Evolutionary conservation across 352 stramenopile genomes (phyloP).

Genomic region (Globisporangium perplexum): DNA sequence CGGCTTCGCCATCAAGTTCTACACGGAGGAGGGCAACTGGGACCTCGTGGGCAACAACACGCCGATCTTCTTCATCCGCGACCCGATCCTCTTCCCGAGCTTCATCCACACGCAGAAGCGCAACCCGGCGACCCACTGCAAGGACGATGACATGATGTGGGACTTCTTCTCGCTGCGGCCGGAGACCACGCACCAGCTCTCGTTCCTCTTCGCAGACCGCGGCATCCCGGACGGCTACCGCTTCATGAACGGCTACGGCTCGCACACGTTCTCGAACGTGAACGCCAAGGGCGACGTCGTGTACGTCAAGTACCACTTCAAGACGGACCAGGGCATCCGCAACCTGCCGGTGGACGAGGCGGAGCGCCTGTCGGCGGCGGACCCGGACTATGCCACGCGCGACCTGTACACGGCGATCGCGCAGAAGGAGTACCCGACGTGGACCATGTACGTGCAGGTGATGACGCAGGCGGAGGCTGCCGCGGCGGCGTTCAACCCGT

Average conservation of each 20-base stretch:
- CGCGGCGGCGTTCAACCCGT: constrained; percentile 74
- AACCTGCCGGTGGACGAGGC: constrained; percentile 86
- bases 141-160: constrained; percentile 88
- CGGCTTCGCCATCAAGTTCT: constrained; percentile 93
- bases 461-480: constrained; percentile 81
- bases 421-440: constrained; percentile 74
- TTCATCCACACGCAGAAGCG: constrained; percentile 94
- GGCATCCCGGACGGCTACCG: constrained; percentile 87
- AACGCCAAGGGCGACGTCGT: constrained; percentile 66
- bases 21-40: constrained; percentile 93
- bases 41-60: constrained; percentile 93
- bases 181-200: constrained; percentile 87
- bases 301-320: constrained; percentile 94
- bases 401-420: constrained; percentile 91
- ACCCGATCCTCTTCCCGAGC: constrained; percentile 89
- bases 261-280: constrained; percentile 89
- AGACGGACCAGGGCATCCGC: constrained; percentile 88
- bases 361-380: constrained; percentile 44
- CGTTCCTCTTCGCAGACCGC: constrained; percentile 86
- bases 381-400: constrained; percentile 89
- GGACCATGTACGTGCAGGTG: constrained; percentile 90
- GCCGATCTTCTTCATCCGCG: constrained; percentile 93
- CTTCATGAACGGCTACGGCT: constrained; percentile 92
- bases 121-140: constrained; percentile 83
- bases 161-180: constrained; percentile 92